These are phyloP conservation scores for Diacronema lutheri DNA, from an alignment of 78 protist genomes.

Conservation along the genomic window DNA sequence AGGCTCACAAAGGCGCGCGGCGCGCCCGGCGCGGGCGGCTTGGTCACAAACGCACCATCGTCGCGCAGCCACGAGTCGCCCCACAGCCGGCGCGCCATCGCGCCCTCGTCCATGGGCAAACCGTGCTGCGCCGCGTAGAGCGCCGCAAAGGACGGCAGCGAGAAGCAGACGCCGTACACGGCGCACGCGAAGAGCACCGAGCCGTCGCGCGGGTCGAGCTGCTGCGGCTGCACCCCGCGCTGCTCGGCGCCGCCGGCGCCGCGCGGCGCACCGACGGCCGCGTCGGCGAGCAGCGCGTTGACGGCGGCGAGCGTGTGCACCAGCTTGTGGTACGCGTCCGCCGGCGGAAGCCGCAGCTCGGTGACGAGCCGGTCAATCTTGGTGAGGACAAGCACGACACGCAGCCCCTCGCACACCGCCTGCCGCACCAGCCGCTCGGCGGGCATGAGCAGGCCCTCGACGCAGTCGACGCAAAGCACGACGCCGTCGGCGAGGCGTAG, in stretches of 20 bases:
- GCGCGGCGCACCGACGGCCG: not conserved
- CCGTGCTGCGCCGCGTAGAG: not conserved
- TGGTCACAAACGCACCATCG: conserved; percentile 56
- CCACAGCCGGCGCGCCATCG: conserved; percentile 90
- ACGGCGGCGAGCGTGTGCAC: conserved; percentile 79
- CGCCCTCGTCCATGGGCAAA: not conserved
- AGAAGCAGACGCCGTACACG: not conserved
- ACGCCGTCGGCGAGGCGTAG: conserved; percentile 90
- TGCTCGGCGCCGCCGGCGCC: too few species aligned
- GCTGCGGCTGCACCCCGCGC: not conserved
- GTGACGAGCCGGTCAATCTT: conserved; percentile 91
- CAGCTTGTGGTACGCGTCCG: conserved; percentile 92
- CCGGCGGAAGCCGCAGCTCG: conserved; percentile 95
- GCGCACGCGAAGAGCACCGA: conserved; percentile 26
- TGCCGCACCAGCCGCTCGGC: conserved; percentile 71
- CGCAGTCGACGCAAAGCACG: conserved; percentile 89
- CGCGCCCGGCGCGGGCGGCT: not conserved
- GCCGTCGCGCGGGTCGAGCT: conserved; percentile 39
- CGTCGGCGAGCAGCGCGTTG: conserved; percentile 56
- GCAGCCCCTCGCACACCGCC: not conserved
- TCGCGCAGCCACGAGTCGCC: conserved; percentile 81
- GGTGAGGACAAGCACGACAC: conserved; percentile 21
- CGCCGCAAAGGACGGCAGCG: conserved; percentile 9
- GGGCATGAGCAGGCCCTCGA: conserved; percentile 90
- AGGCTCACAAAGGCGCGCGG: conserved; percentile 56